Evolutionary conservation across 1,139 yeast species (phyloP).

Genomic region (Yamadazyma membranifaciens): DNA sequence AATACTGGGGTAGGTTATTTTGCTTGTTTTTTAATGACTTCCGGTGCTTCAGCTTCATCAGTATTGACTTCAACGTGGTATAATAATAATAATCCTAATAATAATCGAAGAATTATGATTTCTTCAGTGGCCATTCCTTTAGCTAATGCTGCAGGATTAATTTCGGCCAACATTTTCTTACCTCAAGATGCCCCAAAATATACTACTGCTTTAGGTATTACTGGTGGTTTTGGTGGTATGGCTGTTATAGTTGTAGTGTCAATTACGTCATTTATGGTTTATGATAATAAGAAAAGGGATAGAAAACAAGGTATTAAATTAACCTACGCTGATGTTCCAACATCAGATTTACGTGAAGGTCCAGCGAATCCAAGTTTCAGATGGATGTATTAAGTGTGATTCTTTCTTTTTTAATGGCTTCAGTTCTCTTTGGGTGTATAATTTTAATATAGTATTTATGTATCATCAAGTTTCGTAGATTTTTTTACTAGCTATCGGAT

Average conservation of each 20-base stretch:
- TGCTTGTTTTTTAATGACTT: slow-evolving; percentile 33
- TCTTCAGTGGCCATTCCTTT: slow-evolving; percentile 31
- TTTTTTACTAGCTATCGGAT: too few species aligned
- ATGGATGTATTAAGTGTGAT: slow-evolving; percentile 39
- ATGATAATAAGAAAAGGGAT: slow-evolving; percentile 43
- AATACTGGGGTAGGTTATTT: slow-evolving; percentile 42
- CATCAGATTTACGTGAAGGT: slow-evolving; percentile 42
- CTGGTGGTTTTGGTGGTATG: slow-evolving; percentile 34
- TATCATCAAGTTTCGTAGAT: neutral
- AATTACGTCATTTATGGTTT: slow-evolving; percentile 29
- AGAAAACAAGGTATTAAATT: slow-evolving; percentile 38
- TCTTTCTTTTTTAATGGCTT: neutral
- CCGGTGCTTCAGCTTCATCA: slow-evolving; percentile 32
- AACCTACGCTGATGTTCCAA: slow-evolving; percentile 44
- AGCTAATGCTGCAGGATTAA: slow-evolving; percentile 33
- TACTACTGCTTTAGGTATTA: slow-evolving; percentile 30
- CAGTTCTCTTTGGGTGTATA: neutral
- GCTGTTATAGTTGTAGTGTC: slow-evolving; percentile 23
- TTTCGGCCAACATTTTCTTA: slow-evolving; percentile 29
- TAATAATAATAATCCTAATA: slow-evolving; percentile 49
- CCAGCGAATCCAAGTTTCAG: slow-evolving; percentile 45
- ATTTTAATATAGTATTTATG: neutral
- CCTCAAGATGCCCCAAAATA: slow-evolving; percentile 31
- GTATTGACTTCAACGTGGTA: slow-evolving; percentile 52
- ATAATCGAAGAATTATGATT: slow-evolving; percentile 30